Evolutionary conservation across 768 basidiomycete species (phyloP).

Genomic region (Lactifluus rugatus): DNA sequence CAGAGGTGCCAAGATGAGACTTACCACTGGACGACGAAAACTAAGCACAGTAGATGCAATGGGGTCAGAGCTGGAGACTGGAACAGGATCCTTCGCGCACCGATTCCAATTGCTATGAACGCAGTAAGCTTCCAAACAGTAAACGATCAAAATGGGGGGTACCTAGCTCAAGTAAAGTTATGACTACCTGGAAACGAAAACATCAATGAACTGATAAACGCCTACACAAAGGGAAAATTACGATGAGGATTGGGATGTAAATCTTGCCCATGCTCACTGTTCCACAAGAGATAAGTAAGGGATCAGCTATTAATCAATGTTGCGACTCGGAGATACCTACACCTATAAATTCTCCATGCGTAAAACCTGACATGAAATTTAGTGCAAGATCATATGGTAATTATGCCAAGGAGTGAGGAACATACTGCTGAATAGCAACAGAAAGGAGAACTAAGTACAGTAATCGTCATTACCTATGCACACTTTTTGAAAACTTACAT

Average conservation of each 20-base stretch:
- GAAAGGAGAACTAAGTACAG: neutral
- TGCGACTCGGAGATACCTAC: neutral
- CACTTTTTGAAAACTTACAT: neutral
- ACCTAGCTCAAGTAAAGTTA: neutral
- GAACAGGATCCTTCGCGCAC: neutral
- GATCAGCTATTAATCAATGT: neutral
- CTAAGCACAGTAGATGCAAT: neutral
- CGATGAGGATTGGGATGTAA: neutral
- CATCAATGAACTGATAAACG: neutral
- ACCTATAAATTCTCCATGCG: slow-evolving; percentile 3
- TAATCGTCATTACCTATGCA: neutral
- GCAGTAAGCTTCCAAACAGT: neutral
- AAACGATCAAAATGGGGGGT: neutral
- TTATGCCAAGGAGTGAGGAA: neutral
- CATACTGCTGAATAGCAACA: neutral
- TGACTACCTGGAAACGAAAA: neutral
- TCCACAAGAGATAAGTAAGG: neutral
- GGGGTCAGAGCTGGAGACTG: neutral
- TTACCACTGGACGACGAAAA: neutral
- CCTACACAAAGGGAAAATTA: neutral
- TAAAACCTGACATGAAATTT: neutral
- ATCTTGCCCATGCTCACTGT: slow-evolving; percentile 1
- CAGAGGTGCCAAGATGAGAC: neutral
- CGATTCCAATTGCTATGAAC: neutral
- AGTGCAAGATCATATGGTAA: neutral